phyloP scores from a whole-genome alignment of 2,329 filamentous ascomycete genomes.

The Aspergillus neoniger region DNA sequence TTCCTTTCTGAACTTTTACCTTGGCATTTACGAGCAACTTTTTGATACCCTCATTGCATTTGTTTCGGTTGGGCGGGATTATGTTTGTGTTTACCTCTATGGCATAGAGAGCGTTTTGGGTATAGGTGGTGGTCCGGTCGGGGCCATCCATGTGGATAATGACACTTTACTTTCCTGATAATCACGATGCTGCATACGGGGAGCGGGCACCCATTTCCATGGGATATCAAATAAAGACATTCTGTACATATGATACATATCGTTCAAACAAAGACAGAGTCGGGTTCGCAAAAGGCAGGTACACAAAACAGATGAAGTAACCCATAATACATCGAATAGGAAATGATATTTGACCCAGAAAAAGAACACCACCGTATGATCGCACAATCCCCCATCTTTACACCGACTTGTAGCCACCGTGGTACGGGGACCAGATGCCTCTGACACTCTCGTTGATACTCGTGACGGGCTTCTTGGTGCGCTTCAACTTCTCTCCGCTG shows the following conservation, averaged over 20 bases:
- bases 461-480: slow-evolving; percentile 59
- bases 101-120: slow-evolving; percentile 2
- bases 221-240: slow-evolving; percentile 8
- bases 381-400: slow-evolving; percentile 32
- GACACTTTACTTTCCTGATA: neutral
- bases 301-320: slow-evolving; percentile 22
- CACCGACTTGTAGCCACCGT: slow-evolving; percentile 56
- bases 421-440: slow-evolving; percentile 66
- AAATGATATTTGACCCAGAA: slow-evolving; percentile 12
- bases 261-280: slow-evolving; percentile 15
- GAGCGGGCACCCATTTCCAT: neutral
- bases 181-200: neutral
- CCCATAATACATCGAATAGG: slow-evolving; percentile 33
- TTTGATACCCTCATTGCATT: slow-evolving; percentile 25
- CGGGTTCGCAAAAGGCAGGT: slow-evolving; percentile 13
- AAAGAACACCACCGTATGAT: slow-evolving; percentile 23
- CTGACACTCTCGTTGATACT: slow-evolving; percentile 66
- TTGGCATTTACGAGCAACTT: slow-evolving; percentile 3
- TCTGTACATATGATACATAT: slow-evolving; percentile 31
- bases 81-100: neutral
- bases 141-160: neutral
- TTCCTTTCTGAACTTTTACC: slow-evolving; percentile 13
- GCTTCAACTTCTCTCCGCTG: slow-evolving; percentile 53
- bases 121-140: slow-evolving; percentile 4
- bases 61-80: slow-evolving; percentile 3